These are phyloP conservation scores for Proteromonas lacertae DNA, from an alignment of 352 stramenopile species.

Conservation along the genomic window DNA sequence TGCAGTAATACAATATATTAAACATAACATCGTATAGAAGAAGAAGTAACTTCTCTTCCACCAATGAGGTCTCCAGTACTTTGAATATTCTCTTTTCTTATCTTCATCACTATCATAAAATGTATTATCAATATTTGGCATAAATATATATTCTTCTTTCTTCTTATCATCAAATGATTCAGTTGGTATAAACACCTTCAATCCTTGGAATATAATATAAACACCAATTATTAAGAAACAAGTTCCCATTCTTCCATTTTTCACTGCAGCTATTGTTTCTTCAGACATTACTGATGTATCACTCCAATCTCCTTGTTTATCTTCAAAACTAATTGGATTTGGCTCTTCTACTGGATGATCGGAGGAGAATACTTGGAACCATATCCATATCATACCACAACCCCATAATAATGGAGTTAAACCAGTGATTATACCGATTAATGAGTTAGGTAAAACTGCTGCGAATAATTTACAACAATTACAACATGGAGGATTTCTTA, in stretches of 20 bases:
- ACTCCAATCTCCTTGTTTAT: constrained; percentile 24
- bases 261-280: constrained; percentile 30
- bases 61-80: constrained; percentile 21
- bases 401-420: constrained; percentile 19
- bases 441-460: constrained; percentile 36
- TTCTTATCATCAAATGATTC: constrained; percentile 14
- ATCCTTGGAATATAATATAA: constrained; percentile 27
- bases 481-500: constrained; percentile 64
- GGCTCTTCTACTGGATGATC: constrained; percentile 6
- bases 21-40: constrained; percentile 29
- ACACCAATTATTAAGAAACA: constrained; percentile 32
- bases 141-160: constrained; percentile 17
- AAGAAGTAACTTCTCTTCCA: constrained; percentile 68
- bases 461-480: constrained; percentile 46
- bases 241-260: constrained; percentile 33
- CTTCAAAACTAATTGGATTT: constrained; percentile 26
- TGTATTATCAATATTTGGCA: no score
- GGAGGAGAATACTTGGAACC: constrained; percentile 3
- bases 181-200: constrained; percentile 33
- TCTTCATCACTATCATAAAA: no score
- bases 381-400: constrained; percentile 18
- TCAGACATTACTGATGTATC: constrained; percentile 24
- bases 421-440: constrained; percentile 29
- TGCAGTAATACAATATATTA: constrained; percentile 45
- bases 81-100: not conserved